These are phyloP conservation scores for Lactarius deliciosus DNA, from an alignment of 768 basidiomycete genomes.

Conservation along the genomic window DNA sequence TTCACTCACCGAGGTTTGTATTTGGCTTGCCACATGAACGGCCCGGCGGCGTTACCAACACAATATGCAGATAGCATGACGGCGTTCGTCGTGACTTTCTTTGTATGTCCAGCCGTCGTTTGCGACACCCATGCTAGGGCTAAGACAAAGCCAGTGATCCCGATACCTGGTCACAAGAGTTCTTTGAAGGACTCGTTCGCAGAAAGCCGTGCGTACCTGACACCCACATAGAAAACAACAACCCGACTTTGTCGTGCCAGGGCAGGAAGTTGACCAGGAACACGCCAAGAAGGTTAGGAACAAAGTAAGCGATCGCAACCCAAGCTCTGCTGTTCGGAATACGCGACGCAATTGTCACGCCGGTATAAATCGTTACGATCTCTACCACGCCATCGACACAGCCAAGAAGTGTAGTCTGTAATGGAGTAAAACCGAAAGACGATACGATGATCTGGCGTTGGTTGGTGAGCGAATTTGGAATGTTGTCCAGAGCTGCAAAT, in stretches of 20 bases:
- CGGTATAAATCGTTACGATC: constrained; percentile 68
- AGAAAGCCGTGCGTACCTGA: constrained; percentile 43
- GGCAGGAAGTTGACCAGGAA: constrained; percentile 64
- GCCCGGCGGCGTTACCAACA: constrained; percentile 64
- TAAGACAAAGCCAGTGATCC: constrained; percentile 60
- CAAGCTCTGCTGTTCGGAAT: constrained; percentile 62
- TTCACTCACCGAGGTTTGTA: constrained; percentile 59
- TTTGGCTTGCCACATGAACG: constrained; percentile 73
- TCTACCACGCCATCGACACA: constrained; percentile 66
- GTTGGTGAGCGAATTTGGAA: constrained; percentile 68
- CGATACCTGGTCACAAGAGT: constrained; percentile 39
- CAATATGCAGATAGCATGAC: constrained; percentile 74
- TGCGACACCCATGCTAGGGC: constrained; percentile 62
- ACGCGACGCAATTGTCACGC: constrained; percentile 56
- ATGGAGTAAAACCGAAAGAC: constrained; percentile 60
- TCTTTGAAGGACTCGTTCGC: not conserved
- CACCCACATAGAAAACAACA: constrained; percentile 57
- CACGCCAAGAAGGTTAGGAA: constrained; percentile 65
- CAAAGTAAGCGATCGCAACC: constrained; percentile 54
- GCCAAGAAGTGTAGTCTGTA: constrained; percentile 68
- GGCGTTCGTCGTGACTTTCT: constrained; percentile 67
- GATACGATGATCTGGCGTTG: constrained; percentile 64
- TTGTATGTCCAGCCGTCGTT: constrained; percentile 72
- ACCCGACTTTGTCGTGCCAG: constrained; percentile 62
- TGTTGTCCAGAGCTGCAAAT: constrained; percentile 57